Base-by-base conservation (phyloP, 352 stramenopile species). In the Phytophthora aleatoria region DNA sequence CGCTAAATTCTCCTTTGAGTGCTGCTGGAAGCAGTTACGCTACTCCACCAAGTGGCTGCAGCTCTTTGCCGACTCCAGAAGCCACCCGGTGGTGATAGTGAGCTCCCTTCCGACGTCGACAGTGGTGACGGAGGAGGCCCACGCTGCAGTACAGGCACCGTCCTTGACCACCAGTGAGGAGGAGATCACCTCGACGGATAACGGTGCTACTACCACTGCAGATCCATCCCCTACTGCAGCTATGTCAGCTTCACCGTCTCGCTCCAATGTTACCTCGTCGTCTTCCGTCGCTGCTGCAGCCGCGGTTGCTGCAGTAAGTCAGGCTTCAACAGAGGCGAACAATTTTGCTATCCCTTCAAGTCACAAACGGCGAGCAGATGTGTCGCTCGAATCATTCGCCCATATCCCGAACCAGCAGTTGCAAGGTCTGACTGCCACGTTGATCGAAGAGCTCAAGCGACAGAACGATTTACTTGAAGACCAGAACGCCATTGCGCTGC, bases 391-490 rank as follows among this genome's bases (percentile, higher is more conserved):
- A 5, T 45, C 57, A 2, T 48, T 66, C 36, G 41, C 6, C 7
- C 28, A 69, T 12, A 35, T 27, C 4, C 1, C 65, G 0, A 42
- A 41, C 8, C 63, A 72, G 9, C 69, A 81, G 36, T 42, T 79
- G 3, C 66, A 65, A 11, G 66, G 57, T 15, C 30, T 85, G 8
- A 73, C 76, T 2, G 70, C 50, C 15, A 54, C 64, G 11, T 69
- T 90, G 45, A 65, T 82, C 15, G 73, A 83, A 26, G 77, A 90
- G 60, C 66, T 93, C 30, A 66, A 73, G 45, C 77, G 79, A 16
- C 77, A 84, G 15, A 91, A 87, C 31, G 78, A 89, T 31, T 52
- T 93, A 28, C 64, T 93, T 26, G 84, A 91, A 54, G 84, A 93
- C 28, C 80, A 88, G 62, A 93, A 93, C 42, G 71, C 81, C 26